phyloP scores from a whole-genome alignment of 768 basidiomycete species.

The Lactarius deliciosus region DNA sequence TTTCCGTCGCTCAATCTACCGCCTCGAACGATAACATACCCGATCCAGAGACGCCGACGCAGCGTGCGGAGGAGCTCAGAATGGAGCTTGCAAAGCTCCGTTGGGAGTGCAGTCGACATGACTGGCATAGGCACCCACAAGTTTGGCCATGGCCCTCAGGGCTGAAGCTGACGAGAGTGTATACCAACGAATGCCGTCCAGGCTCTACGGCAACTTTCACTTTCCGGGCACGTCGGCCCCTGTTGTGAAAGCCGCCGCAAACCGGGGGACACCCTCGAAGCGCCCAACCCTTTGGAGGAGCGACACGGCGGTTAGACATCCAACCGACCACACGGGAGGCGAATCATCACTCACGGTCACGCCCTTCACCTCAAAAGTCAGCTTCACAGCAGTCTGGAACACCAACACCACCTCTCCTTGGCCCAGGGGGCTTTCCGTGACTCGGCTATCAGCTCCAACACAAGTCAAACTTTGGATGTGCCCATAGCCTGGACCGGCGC shows the following conservation, averaged over 20 bases:
- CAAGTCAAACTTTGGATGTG: slow-evolving; percentile 47
- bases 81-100: slow-evolving; percentile 50
- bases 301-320: background rate
- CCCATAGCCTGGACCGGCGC: slow-evolving; percentile 65
- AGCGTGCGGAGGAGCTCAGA: slow-evolving; percentile 29
- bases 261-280: background rate
- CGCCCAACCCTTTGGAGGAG: slow-evolving; percentile 3
- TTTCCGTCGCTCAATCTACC: slow-evolving; percentile 44
- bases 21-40: slow-evolving; percentile 34
- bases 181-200: slow-evolving; percentile 26
- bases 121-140: slow-evolving; percentile 57
- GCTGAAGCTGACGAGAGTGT: slow-evolving; percentile 30
- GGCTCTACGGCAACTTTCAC: slow-evolving; percentile 16
- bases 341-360: slow-evolving; percentile 4
- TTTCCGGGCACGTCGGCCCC: slow-evolving; percentile 23
- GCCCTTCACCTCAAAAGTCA: slow-evolving; percentile 27
- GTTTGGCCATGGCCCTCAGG: slow-evolving; percentile 24
- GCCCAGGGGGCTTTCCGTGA: slow-evolving; percentile 63
- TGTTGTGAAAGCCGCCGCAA: slow-evolving; percentile 10
- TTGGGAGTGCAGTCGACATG: slow-evolving; percentile 57
- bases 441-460: slow-evolving; percentile 56
- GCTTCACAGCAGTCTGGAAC: slow-evolving; percentile 31
- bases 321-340: background rate
- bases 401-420: slow-evolving; percentile 47
- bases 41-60: slow-evolving; percentile 6